These are phyloP conservation scores for Ricinus communis DNA, from an alignment of 345 rosid genomes.

Conservation along the genomic window DNA sequence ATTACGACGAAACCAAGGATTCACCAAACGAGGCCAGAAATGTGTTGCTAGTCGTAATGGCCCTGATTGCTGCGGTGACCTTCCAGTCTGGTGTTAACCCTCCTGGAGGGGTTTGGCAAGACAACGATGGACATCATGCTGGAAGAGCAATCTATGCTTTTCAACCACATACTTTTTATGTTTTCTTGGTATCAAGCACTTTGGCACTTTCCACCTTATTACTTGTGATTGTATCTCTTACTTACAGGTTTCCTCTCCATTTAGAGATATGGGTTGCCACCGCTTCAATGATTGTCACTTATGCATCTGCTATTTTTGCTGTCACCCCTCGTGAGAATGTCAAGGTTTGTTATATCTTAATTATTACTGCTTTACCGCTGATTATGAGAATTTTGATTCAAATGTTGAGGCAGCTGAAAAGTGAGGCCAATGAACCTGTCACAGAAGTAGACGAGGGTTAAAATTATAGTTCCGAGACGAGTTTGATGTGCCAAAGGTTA, in stretches of 20 bases:
- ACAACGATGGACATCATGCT: slow-evolving; percentile 15
- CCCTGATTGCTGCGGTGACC: slow-evolving; percentile 38
- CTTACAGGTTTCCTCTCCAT: slow-evolving; percentile 19
- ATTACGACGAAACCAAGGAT: not conserved
- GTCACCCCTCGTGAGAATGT: slow-evolving; percentile 13
- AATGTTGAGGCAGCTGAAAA: not conserved
- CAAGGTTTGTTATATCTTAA: slow-evolving; percentile 12
- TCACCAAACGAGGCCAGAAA: slow-evolving; percentile 24
- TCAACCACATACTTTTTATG: slow-evolving; percentile 12
- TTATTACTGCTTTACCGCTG: slow-evolving; percentile 15
- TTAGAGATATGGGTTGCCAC: slow-evolving; percentile 18
- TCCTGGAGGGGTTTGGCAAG: slow-evolving; percentile 45
- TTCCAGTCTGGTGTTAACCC: slow-evolving; percentile 40
- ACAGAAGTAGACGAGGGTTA: not conserved
- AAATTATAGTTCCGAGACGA: no score
- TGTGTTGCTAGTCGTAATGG: slow-evolving; percentile 28
- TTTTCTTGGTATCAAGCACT: slow-evolving; percentile 29
- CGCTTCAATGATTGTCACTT: slow-evolving; percentile 18
- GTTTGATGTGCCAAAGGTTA: no score
- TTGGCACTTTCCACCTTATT: not conserved
- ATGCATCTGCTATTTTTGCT: slow-evolving; percentile 20
- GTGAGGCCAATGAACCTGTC: not conserved
- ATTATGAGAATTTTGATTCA: slow-evolving; percentile 6
- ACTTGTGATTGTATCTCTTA: slow-evolving; percentile 12
- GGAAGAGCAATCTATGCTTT: slow-evolving; percentile 26